These are phyloP conservation scores for Fusarium sp. DNA, from an alignment of 2,329 filamentous ascomycete species.

Conservation along the genomic window DNA sequence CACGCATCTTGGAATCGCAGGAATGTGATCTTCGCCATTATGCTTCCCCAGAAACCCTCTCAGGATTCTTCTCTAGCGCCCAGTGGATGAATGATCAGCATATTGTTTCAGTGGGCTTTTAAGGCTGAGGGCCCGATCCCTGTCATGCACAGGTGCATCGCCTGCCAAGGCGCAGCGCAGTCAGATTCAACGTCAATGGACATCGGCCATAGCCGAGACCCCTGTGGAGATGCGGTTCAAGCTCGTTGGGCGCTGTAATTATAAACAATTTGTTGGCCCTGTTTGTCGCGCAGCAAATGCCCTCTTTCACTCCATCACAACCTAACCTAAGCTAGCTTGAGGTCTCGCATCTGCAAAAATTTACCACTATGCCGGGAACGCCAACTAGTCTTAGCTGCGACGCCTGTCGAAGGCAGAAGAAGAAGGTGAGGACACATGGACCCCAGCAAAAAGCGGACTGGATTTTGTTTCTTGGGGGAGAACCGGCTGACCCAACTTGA, in stretches of 20 bases:
- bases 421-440: conserved; percentile 23
- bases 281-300: background rate
- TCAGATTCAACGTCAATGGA: background rate
- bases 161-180: conserved; percentile 7
- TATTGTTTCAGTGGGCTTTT: too few species aligned
- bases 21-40: too few species aligned
- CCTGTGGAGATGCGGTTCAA: background rate
- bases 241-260: background rate
- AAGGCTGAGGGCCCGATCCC: conserved; percentile 5
- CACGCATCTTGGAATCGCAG: too few species aligned
- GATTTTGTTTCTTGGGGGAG: too few species aligned
- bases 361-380: conserved; percentile 31
- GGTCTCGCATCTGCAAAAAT: background rate
- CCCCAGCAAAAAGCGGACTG: background rate
- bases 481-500: background rate
- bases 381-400: conserved; percentile 38
- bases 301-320: background rate
- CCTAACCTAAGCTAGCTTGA: background rate
- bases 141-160: conserved; percentile 1
- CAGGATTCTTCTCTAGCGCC: too few species aligned
- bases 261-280: background rate
- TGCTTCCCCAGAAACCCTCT: too few species aligned
- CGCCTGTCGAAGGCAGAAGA: conserved; percentile 41
- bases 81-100: too few species aligned
- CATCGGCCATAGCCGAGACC: conserved; percentile 2